phyloP scores from a whole-genome alignment of 441 rosid genomes.

The Melastoma candidum region DNA sequence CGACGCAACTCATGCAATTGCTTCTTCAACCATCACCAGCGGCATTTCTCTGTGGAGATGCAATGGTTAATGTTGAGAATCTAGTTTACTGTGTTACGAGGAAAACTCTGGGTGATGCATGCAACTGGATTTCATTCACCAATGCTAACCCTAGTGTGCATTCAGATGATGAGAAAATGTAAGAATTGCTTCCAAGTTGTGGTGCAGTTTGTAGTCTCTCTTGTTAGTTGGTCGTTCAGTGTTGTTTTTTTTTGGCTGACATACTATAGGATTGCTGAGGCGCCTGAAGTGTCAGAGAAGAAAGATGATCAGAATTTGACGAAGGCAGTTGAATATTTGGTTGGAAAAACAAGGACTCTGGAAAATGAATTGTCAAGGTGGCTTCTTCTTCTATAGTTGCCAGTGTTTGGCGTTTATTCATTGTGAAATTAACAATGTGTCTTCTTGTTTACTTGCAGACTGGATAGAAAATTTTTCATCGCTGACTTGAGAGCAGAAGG shows the following conservation, averaged over 20 bases:
- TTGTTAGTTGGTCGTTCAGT: not conserved
- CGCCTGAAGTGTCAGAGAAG: constrained; percentile 26
- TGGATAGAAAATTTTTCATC: constrained; percentile 53
- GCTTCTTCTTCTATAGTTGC: constrained; percentile 4
- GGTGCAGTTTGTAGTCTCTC: not conserved
- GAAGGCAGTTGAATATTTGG: constrained; percentile 47
- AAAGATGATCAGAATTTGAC: constrained; percentile 28
- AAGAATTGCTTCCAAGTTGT: constrained; percentile 18
- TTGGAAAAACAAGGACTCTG: constrained; percentile 42
- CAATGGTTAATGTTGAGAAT: constrained; percentile 38
- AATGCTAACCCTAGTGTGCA: constrained; percentile 19
- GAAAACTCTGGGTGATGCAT: constrained; percentile 53
- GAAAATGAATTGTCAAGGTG: constrained; percentile 54
- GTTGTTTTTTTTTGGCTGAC: not conserved
- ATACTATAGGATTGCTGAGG: constrained; percentile 34
- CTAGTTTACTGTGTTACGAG: constrained; percentile 44
- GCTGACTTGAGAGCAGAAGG: constrained; percentile 59
- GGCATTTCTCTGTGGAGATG: constrained; percentile 37
- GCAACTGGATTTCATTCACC: constrained; percentile 25
- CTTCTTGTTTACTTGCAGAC: constrained; percentile 31
- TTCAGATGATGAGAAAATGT: constrained; percentile 26
- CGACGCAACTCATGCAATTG: constrained; percentile 81
- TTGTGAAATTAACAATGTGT: not conserved
- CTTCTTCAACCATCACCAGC: constrained; percentile 42
- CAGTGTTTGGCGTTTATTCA: no score